These are phyloP conservation scores for Aphanomyces invadans DNA, from an alignment of 352 stramenopile species.

Conservation along the genomic window DNA sequence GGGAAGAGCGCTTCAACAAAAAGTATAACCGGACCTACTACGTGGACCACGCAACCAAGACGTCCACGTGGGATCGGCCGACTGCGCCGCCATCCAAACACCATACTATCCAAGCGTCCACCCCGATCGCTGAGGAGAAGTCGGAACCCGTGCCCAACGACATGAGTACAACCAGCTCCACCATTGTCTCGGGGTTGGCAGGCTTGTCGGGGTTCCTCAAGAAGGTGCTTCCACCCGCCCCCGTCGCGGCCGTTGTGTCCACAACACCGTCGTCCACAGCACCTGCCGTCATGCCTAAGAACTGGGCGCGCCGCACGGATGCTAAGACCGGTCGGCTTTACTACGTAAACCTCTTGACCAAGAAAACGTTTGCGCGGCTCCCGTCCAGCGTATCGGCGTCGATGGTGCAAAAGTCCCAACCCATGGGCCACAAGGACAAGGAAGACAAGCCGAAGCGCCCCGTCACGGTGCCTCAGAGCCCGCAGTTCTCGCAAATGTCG, in stretches of 20 bases:
- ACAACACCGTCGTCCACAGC: not conserved
- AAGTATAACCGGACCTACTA: slow-evolving; percentile 25
- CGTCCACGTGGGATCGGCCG: slow-evolving; percentile 23
- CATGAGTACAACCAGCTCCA: not conserved
- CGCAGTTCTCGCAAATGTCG: slow-evolving; percentile 76
- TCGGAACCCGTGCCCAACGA: not conserved
- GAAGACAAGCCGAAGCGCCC: slow-evolving; percentile 33
- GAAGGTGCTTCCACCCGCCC: not conserved
- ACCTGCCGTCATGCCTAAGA: slow-evolving; percentile 40
- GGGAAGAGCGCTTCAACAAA: slow-evolving; percentile 27
- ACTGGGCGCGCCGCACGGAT: slow-evolving; percentile 68
- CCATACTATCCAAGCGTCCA: no score
- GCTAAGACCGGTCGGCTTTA: slow-evolving; percentile 70
- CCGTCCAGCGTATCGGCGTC: slow-evolving; percentile 61
- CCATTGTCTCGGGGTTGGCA: not conserved
- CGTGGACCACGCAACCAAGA: slow-evolving; percentile 26
- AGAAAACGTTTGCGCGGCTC: slow-evolving; percentile 70
- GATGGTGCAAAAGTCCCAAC: slow-evolving; percentile 41
- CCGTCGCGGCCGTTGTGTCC: not conserved
- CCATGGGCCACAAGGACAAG: slow-evolving; percentile 1
- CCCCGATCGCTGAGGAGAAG: not conserved
- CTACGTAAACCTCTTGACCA: slow-evolving; percentile 80
- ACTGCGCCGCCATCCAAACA: slow-evolving; percentile 26
- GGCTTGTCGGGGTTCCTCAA: slow-evolving; percentile 5
- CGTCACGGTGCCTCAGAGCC: slow-evolving; percentile 53